These are phyloP conservation scores for Earliella scabrosa DNA, from an alignment of 1,284 basidiomycete genomes.

Conservation along the genomic window DNA sequence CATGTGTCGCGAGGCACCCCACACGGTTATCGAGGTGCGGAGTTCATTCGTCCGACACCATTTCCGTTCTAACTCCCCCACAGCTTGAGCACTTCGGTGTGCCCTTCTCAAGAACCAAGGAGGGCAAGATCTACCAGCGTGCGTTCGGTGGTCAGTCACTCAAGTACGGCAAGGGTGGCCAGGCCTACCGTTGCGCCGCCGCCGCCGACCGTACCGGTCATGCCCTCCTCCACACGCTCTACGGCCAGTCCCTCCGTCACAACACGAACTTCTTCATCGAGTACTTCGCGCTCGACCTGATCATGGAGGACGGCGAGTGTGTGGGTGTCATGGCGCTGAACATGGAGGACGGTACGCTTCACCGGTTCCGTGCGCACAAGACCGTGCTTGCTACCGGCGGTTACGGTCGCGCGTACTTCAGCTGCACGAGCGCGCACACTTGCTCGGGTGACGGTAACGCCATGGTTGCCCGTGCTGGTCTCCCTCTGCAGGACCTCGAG, in stretches of 20 bases:
- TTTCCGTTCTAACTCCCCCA: background rate
- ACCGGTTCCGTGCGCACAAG: constrained; percentile 98
- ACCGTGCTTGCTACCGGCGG: constrained; percentile 98
- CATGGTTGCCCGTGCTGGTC: constrained; percentile 96
- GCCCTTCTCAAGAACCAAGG: constrained; percentile 98
- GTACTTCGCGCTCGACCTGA: constrained; percentile 97
- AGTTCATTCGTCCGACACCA: background rate
- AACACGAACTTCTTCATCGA: constrained; percentile 99
- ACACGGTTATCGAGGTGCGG: constrained; percentile 87
- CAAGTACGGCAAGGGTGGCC: constrained; percentile 97
- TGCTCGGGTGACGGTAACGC: constrained; percentile 99
- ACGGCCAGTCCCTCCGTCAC: constrained; percentile 98
- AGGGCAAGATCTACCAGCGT: constrained; percentile 99
- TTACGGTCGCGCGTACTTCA: constrained; percentile 99
- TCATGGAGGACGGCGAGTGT: constrained; percentile 99
- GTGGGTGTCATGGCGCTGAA: constrained; percentile 99
- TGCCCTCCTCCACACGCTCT: constrained; percentile 97
- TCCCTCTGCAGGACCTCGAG: constrained; percentile 97
- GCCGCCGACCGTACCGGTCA: constrained; percentile 99
- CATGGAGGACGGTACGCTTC: constrained; percentile 99
- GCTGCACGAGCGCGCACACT: constrained; percentile 98
- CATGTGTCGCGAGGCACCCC: constrained; percentile 97
- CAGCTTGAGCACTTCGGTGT: constrained; percentile 99
- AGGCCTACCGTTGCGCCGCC: constrained; percentile 98
- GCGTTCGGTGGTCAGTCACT: constrained; percentile 99